Evolutionary conservation across 257 asterid genomes (phyloP), one percentile per base, ranked within the genome.

Genomic region (Pogostemon cablin): DNA sequence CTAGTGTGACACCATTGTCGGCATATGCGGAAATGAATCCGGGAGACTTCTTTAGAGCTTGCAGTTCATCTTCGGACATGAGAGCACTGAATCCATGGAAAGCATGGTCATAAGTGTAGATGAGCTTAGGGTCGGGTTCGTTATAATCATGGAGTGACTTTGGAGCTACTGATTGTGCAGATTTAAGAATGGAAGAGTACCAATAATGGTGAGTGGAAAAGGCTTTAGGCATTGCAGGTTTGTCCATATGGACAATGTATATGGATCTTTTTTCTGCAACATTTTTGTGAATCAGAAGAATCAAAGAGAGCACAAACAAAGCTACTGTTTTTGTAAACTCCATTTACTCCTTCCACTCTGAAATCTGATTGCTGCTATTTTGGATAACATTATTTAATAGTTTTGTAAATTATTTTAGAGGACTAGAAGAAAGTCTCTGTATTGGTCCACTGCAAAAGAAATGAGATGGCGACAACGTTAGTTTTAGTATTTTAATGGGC

Each of bases 1-100:
- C 74, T 3, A 42, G 59, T 15, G 57, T 50, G 44, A 61, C 59
- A 3, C 39, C 39, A 6, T 54, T 40, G 10, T 75, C 79, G 11
- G 48, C n/a, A 9, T 67, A 75, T 3, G 74, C 79, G 3, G 79
- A 67, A 44, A 74, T 34, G 74, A 74, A 74, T 2, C 74, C 74
- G 2, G 65, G 79, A 3, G 74, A 59, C n/a, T 20, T 67, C 64
- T 60, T 74, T 32, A 74, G 4, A 8, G 56, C 35, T 49, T 74
- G n/a, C 15, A 74, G 20, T 43, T 74, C 79, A 1, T 52, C 39
- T 60, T 59, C 41, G 7, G 74, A 59, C 64, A 75, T 0, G 4
- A 68, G 3, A 25, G 70, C 70, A 2, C 58, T 59, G 70, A 75
- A 15, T 15, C 15, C 15, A 15, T 15, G 15, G 15, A 15, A 15